These are phyloP conservation scores for Alternaria panax DNA, from an alignment of 2,329 filamentous ascomycete species.

Conservation along the genomic window DNA sequence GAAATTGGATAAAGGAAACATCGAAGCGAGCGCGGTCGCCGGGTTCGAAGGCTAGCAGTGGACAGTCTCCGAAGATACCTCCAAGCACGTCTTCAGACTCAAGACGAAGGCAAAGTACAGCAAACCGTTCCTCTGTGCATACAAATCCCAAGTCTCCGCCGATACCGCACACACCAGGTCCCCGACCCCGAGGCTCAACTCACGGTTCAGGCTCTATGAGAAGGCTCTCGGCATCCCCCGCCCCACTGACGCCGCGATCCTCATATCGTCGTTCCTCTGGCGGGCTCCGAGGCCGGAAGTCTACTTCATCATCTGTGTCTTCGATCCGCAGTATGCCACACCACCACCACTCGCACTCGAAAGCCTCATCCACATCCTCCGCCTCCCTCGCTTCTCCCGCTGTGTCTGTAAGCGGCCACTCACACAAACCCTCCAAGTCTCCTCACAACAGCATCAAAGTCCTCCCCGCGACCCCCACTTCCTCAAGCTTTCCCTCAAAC, in stretches of 20 bases:
- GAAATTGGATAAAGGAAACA: constrained; percentile 76
- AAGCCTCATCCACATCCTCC: constrained; percentile 90
- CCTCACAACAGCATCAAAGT: constrained; percentile 92
- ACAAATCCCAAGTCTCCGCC: constrained; percentile 49
- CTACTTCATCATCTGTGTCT: constrained; percentile 92
- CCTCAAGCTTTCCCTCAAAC: constrained; percentile 77
- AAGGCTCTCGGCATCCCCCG: constrained; percentile 83
- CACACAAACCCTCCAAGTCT: constrained; percentile 71
- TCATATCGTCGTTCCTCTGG: constrained; percentile 83
- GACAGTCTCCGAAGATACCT: constrained; percentile 44
- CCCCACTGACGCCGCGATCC: constrained; percentile 85
- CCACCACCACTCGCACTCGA: constrained; percentile 88
- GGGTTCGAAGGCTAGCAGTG: constrained; percentile 45
- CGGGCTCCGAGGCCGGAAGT: constrained; percentile 89
- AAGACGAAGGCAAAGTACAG: constrained; percentile 47
- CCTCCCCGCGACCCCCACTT: constrained; percentile 85
- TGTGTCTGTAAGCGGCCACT: constrained; percentile 61
- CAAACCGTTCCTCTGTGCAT: constrained; percentile 45
- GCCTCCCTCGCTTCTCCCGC: constrained; percentile 65
- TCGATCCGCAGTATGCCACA: constrained; percentile 81
- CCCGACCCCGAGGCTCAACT: constrained; percentile 55
- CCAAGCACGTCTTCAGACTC: constrained; percentile 38
- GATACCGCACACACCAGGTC: constrained; percentile 43
- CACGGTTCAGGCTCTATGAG: constrained; percentile 48
- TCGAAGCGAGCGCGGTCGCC: constrained; percentile 47